Evolutionary conservation across 345 rosid genomes (phyloP), one percentile per base, ranked within the genome.

Genomic region (Dimocarpus longan): DNA sequence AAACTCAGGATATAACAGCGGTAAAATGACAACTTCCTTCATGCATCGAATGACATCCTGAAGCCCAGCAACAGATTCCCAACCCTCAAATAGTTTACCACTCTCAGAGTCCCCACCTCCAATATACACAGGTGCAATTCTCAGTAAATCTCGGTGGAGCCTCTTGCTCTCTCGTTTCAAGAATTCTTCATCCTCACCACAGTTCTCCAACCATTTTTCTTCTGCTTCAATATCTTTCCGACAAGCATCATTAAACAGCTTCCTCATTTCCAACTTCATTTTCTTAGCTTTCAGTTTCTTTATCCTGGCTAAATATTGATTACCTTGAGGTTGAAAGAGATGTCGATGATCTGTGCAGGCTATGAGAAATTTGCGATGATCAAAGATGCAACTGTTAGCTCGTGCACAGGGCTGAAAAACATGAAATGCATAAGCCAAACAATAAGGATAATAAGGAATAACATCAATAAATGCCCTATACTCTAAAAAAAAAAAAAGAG

Each of bases 61-160:
- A 83, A 96, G 97, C 72, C 99, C 98, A 80, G 99, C 98, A 87
- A 96, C 98, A 80, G 99, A 96, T 79, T 94, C 99, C 98, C 98
- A 96, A 69, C 97, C 99, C 80, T 90, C 93, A 81, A 82, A 89
- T 72, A 70, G 80, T 83, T 87, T 90, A 76, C 84, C 89, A 78
- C 78, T 70, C 66, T 88, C 97, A 76, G 89, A 75, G 32, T 87
- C 85, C 59, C 89, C 73, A 59, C 99, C 98, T 63, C 99, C 99
- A 62, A 96, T 93, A 78, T 96, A 96, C 75, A 88, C 95, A 79
- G 99, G 99, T 70, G 98, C 91, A 81, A 96, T 93, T 91, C 99
- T 90, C 85, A 89, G 85, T 69, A 96, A 83, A 90, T 96, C 98
- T 74, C 99, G 88, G 62, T 96, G 91, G 56, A 94, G 94, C 80